Base-by-base conservation (phyloP, 2,329 filamentous ascomycete genomes). In the Ophiosphaerella narmari region DNA sequence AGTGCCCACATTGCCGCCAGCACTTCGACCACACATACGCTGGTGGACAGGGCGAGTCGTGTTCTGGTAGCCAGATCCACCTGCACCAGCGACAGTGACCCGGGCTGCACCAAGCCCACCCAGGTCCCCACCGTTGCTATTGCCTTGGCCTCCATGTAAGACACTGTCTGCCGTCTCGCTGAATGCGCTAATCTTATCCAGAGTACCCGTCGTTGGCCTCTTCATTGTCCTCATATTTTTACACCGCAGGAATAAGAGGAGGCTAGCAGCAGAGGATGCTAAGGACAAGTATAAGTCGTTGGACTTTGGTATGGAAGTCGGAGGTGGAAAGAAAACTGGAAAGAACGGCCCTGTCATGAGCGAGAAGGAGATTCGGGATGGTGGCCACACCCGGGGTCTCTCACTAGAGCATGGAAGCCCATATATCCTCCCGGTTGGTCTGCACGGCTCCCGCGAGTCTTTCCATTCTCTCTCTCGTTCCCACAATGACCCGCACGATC, bases 241-340 rank as follows among this genome's bases (percentile, higher is more conserved):
- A 32, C 92, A 97, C 70, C 85, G 90, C 44, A 83, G 90, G 71
- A 88, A 91, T 65, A 75, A 89, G 34, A 85, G 82, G 70, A 91
- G 85, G 65, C 80, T 91, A 56, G 79, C 80, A 47, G 77, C 80
- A 50, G 94, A 99, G 75, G 94, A 99, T 75, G 81, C 82, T 14
- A 85, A 88, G 55, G 92, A 97, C 73, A 90, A 90, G 60, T 90
- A 95, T 74, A 92, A 88, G 68, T 94, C 91, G 0, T 82, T 97
- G 68, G 94, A 99, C 72, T 99, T 97, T 69, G 94, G 94, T 32
- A 75, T 97, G 67, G 90, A 88, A 48, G 72, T 78, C 6, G 54
- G 67, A 33, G 57, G 67, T 48, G 78, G 78, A 51, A 67, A 68
- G 43, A 73, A 67, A 57, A 68, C 69, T 50, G 63, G 57, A 18